Evolutionary conservation across 164 flowering plant species (phyloP).

Genomic region (Echeveria elegans): DNA sequence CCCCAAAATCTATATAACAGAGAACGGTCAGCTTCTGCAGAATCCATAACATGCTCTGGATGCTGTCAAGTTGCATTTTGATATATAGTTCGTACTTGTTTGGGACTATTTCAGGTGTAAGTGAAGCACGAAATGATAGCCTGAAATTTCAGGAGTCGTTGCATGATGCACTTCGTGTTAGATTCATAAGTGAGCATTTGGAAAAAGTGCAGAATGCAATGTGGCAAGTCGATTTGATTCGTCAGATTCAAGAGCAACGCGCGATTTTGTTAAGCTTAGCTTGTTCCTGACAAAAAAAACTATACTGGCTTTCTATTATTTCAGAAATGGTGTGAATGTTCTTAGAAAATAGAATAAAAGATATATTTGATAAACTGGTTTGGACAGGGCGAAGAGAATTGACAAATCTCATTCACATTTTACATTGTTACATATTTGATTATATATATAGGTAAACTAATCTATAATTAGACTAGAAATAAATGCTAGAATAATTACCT

Average conservation of each 20-base stretch:
- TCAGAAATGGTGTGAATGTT: no score
- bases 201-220: slow-evolving; percentile 1
- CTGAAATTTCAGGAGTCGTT: background rate
- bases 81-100: background rate
- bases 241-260: background rate
- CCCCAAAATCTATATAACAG: slow-evolving; percentile 23
- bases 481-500: no score
- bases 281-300: background rate
- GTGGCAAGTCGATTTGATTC: slow-evolving; percentile 1
- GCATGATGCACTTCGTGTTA: slow-evolving; percentile 15
- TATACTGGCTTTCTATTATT: no score
- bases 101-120: slow-evolving; percentile 7
- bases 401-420: no score
- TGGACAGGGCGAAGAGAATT: no score
- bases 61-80: background rate
- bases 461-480: no score
- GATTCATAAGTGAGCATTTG: slow-evolving; percentile 14
- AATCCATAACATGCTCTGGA: background rate
- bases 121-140: slow-evolving; percentile 6
- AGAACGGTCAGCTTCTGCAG: slow-evolving; percentile 19
- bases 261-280: background rate
- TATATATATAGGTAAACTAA: no score
- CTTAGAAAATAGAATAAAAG: no score
- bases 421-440: no score
- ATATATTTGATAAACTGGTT: no score